phyloP scores from a whole-genome alignment of 2,329 filamentous ascomycete genomes.

The Domatiomyces catenatus region DNA sequence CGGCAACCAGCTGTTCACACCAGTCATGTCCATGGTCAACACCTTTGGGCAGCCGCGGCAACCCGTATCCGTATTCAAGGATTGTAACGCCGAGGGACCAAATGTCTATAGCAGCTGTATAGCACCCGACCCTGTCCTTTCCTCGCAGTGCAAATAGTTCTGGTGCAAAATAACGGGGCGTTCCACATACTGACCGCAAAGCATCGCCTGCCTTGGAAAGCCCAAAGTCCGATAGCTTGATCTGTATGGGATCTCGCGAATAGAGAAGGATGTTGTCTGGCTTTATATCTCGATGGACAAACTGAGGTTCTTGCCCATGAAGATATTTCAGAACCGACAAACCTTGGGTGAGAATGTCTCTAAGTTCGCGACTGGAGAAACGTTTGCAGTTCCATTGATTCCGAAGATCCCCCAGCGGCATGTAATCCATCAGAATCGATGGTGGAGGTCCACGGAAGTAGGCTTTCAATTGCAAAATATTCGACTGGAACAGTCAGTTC shows the following conservation, averaged over 20 bases:
- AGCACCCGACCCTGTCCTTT: not conserved
- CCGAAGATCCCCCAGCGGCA: conserved; percentile 2
- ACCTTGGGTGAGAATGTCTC: conserved; percentile 27
- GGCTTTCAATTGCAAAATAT: no score
- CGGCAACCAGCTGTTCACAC: conserved; percentile 91
- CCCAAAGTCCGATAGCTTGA: conserved; percentile 93
- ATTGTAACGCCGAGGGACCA: conserved; percentile 13
- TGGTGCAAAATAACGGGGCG: conserved; percentile 4
- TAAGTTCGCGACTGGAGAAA: conserved; percentile 1
- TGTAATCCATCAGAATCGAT: no score
- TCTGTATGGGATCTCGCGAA: conserved; percentile 53
- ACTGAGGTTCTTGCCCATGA: conserved; percentile 54
- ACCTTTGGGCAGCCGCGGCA: not conserved
- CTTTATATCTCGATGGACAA: conserved; percentile 94
- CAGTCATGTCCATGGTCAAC: conserved; percentile 16
- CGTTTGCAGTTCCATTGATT: not conserved
- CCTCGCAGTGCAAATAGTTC: conserved; percentile 1
- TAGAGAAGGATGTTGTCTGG: conserved; percentile 90
- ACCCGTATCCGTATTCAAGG: conserved; percentile 4
- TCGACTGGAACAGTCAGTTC: no score
- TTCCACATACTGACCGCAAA: conserved; percentile 5
- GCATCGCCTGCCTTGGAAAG: conserved; percentile 25
- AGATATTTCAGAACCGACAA: conserved; percentile 70
- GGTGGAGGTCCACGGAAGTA: no score
- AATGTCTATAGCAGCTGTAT: conserved; percentile 10